Conservation (phyloP, 768 basidiomycete genomes). For the Kwoniella bestiolae region DNA sequence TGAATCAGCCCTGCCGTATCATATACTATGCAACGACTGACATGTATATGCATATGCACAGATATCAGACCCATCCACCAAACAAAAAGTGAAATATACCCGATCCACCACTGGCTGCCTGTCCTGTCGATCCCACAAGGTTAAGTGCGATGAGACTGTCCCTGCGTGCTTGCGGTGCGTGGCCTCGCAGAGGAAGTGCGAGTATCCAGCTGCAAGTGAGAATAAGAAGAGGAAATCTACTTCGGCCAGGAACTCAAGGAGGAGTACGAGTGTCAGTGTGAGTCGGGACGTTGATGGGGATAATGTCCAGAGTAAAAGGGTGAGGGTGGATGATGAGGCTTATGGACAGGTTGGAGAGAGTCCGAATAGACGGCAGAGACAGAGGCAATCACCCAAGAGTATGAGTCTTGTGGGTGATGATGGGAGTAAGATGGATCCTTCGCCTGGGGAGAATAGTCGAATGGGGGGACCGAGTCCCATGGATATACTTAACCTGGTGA, state of each 20-base stretch:
- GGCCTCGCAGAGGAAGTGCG: slow-evolving; percentile 27
- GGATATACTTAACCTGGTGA: slow-evolving; percentile 13
- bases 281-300: slow-evolving; percentile 4
- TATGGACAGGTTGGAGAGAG: background rate
- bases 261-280: slow-evolving; percentile 8
- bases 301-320: background rate
- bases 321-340: background rate
- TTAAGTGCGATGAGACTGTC: slow-evolving; percentile 38
- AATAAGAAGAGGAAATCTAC: slow-evolving; percentile 3
- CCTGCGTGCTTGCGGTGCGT: slow-evolving; percentile 32
- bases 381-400: background rate
- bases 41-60: too few species aligned
- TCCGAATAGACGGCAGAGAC: background rate
- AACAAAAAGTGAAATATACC: slow-evolving; percentile 27
- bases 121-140: slow-evolving; percentile 31
- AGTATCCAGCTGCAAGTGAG: slow-evolving; percentile 23
- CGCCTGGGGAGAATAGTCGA: slow-evolving; percentile 6
- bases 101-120: slow-evolving; percentile 32
- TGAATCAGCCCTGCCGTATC: too few species aligned
- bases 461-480: slow-evolving; percentile 10
- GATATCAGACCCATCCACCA: background rate
- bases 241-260: background rate
- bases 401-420: slow-evolving; percentile 2
- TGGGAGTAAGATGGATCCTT: slow-evolving; percentile 11
- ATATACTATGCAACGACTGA: too few species aligned